A percentile compares a stretch with the other conserved stretches of the same genome.
Evolutionary conservation across 257 asterid genomes (phyloP).

Genomic region (Echium plantagineum): DNA sequence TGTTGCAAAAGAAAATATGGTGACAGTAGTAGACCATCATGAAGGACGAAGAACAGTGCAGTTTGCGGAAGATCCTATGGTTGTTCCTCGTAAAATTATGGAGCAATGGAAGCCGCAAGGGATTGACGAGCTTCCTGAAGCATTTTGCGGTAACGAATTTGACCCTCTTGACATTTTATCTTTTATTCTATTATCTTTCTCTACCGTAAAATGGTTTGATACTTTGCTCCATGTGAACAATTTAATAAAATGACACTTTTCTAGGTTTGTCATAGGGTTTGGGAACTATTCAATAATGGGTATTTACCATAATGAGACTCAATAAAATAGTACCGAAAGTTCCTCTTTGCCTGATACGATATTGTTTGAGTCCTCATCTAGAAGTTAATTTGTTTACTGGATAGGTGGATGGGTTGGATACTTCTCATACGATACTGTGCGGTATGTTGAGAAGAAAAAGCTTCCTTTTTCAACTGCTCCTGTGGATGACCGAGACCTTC

Average conservation of each 20-base stretch:
- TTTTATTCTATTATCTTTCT: too few relatives aligned
- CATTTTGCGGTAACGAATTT: conserved; percentile 67
- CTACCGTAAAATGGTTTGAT: too few relatives aligned
- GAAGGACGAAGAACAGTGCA: conserved; percentile 44
- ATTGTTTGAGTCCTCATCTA: not conserved
- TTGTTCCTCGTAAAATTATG: conserved; percentile 68
- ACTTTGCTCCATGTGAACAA: too few relatives aligned
- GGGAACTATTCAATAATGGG: too few relatives aligned
- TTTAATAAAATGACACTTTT: too few relatives aligned
- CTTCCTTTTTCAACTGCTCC: conserved; percentile 84
- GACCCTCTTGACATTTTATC: conserved; percentile 3
- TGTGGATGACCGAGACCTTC: conserved; percentile 76
- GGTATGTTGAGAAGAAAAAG: conserved; percentile 88
- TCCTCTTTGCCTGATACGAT: not conserved
- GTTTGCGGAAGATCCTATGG: conserved; percentile 88
- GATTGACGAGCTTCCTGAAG: conserved; percentile 86
- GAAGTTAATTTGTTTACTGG: conserved; percentile 17
- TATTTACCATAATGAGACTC: too few relatives aligned
- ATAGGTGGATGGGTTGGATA: conserved; percentile 99
- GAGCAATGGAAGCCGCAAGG: conserved; percentile 88
- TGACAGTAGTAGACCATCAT: conserved; percentile 69
- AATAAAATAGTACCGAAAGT: too few relatives aligned
- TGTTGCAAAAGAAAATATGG: conserved; percentile 79
- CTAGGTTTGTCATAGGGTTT: too few relatives aligned
- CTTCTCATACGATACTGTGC: conserved; percentile 90